These are phyloP conservation scores for Bretschneidera sinensis DNA, from an alignment of 345 rosid genomes.

Conservation along the genomic window DNA sequence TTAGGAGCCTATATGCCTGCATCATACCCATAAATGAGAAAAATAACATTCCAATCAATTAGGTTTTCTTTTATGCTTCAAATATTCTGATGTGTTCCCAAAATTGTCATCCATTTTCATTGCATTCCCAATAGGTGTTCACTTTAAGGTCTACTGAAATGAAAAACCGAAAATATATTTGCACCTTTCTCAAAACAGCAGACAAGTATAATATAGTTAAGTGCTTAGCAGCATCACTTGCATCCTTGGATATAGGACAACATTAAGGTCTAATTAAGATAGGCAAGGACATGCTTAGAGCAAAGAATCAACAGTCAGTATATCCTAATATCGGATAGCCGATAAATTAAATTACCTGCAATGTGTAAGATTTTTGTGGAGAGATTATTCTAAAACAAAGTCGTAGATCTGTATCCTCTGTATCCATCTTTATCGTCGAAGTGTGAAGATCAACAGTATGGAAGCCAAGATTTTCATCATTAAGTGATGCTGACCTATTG, in stretches of 20 bases:
- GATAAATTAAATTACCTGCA: conserved; percentile 52
- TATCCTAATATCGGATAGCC: not conserved
- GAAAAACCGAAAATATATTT: not conserved
- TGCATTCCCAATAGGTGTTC: not conserved
- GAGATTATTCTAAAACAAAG: conserved; percentile 88
- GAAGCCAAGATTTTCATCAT: conserved; percentile 50
- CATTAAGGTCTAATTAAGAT: not conserved
- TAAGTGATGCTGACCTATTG: conserved; percentile 47
- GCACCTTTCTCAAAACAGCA: not conserved
- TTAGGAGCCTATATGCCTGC: too few species aligned
- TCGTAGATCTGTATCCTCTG: conserved; percentile 71
- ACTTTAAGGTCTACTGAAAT: not conserved
- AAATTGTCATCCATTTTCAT: not conserved
- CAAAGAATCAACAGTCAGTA: not conserved
- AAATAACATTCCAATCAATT: too few species aligned
- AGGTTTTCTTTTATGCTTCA: not conserved
- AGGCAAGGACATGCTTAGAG: not conserved
- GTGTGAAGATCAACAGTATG: conserved; percentile 60
- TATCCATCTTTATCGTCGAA: conserved; percentile 66
- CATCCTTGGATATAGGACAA: too few species aligned
- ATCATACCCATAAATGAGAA: too few species aligned
- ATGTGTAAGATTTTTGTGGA: conserved; percentile 63
- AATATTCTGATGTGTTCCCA: not conserved
- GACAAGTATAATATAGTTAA: not conserved
- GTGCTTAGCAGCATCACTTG: not conserved